phyloP scores from a whole-genome alignment of 2,329 filamentous ascomycete genomes.

The Fusarium sulawesiense region DNA sequence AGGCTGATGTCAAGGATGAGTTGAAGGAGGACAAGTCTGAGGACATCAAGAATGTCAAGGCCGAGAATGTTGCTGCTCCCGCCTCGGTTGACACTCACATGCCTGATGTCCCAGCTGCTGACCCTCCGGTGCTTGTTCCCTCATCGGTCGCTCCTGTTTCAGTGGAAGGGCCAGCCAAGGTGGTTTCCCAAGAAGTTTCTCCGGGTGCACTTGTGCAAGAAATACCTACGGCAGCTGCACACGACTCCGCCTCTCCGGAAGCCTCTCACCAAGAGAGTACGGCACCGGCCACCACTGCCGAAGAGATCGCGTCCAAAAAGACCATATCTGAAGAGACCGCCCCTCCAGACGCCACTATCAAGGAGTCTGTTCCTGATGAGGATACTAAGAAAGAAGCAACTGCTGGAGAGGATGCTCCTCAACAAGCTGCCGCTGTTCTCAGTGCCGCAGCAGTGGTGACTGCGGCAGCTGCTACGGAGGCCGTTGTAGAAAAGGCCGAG shows the following conservation, averaged over 20 bases:
- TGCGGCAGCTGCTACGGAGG: conserved; percentile 23
- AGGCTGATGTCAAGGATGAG: conserved; percentile 31
- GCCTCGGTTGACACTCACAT: conserved; percentile 22
- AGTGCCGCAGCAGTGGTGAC: conserved; percentile 22
- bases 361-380: neutral
- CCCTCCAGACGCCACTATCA: neutral
- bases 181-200: conserved; percentile 10
- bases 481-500: conserved; percentile 16
- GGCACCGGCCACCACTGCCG: neutral
- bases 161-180: conserved; percentile 3
- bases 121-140: conserved; percentile 17
- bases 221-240: neutral
- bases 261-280: neutral
- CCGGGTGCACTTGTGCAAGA: neutral
- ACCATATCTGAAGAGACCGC: neutral
- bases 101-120: conserved; percentile 14
- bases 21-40: conserved; percentile 36
- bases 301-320: neutral
- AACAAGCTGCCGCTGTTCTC: conserved; percentile 14
- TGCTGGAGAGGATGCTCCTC: neutral
- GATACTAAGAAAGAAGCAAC: conserved; percentile 3
- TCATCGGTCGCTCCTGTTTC: conserved; percentile 6
- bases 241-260: neutral
- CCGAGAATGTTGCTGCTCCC: conserved; percentile 5
- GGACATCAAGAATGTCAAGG: conserved; percentile 12